phyloP scores from a whole-genome alignment of 2,329 filamentous ascomycete genomes.

The Periconia sp. region DNA sequence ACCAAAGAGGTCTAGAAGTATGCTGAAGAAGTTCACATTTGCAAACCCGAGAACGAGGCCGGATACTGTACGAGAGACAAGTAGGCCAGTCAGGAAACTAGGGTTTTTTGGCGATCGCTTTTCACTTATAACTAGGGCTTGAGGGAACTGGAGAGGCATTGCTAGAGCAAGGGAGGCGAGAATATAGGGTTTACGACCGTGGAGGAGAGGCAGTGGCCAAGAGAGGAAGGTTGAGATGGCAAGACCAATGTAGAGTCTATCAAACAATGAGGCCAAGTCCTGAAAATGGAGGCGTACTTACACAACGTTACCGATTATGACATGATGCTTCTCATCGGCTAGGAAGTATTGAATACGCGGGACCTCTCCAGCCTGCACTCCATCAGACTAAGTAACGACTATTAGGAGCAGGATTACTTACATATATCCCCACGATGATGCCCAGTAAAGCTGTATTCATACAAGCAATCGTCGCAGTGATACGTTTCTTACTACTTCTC shows the following conservation, averaged over 20 bases:
- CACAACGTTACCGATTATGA: conserved; percentile 75
- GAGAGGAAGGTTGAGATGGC: conserved; percentile 72
- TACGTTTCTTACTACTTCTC: conserved; percentile 70
- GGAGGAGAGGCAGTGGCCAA: conserved; percentile 77
- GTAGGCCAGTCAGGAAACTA: conserved; percentile 65
- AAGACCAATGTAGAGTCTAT: conserved; percentile 69
- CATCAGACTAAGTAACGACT: conserved; percentile 11
- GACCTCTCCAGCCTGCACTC: conserved; percentile 67
- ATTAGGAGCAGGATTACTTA: conserved; percentile 25
- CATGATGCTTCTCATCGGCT: conserved; percentile 69
- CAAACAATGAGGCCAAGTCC: not conserved
- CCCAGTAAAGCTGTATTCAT: conserved; percentile 75
- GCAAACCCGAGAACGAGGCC: conserved; percentile 75
- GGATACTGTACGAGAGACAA: conserved; percentile 69
- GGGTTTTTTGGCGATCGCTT: conserved; percentile 62
- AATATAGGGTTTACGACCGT: conserved; percentile 80
- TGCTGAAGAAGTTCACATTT: conserved; percentile 77
- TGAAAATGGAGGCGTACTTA: conserved; percentile 27
- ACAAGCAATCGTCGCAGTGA: conserved; percentile 72
- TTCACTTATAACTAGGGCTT: conserved; percentile 69
- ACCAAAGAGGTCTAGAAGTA: conserved; percentile 76
- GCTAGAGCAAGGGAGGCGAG: conserved; percentile 70
- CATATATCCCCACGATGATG: conserved; percentile 74
- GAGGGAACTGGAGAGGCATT: conserved; percentile 76
- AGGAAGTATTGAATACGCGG: conserved; percentile 81